These are phyloP conservation scores for Emiliania huxleyi DNA, from an alignment of 78 protist species.

Conservation along the genomic window DNA sequence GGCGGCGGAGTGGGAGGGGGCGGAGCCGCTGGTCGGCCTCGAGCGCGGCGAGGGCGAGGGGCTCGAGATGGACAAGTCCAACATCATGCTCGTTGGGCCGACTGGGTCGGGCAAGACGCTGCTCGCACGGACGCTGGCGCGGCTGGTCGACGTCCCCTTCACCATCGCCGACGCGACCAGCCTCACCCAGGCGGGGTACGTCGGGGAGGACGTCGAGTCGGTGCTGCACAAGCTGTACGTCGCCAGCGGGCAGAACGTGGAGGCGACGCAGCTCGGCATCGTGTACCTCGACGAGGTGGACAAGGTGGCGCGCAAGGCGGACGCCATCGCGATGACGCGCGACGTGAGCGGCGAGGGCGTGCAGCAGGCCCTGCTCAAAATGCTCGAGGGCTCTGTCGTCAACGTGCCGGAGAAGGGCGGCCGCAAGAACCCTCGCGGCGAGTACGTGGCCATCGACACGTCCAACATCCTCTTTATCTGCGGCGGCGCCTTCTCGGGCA, in stretches of 20 bases:
- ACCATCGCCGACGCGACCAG: slow-evolving; percentile 57
- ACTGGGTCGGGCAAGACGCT: slow-evolving; percentile 71
- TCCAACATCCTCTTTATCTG: slow-evolving; percentile 62
- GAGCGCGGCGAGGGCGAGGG: not conserved
- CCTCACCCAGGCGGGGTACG: slow-evolving; percentile 69
- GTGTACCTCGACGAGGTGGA: slow-evolving; percentile 65
- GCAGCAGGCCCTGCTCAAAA: slow-evolving; percentile 54
- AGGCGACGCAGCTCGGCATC: slow-evolving; percentile 50
- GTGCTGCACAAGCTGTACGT: slow-evolving; percentile 40
- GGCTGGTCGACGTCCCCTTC: slow-evolving; percentile 50
- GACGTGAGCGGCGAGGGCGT: slow-evolving; percentile 74
- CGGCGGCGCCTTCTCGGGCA: slow-evolving; percentile 54
- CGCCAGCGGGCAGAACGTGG: not conserved
- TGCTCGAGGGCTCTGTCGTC: slow-evolving; percentile 53
- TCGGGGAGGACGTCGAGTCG: slow-evolving; percentile 67
- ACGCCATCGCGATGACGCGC: not conserved
- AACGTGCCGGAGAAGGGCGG: slow-evolving; percentile 58
- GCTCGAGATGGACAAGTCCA: slow-evolving; percentile 47
- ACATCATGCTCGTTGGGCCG: slow-evolving; percentile 61
- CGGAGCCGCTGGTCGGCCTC: not conserved
- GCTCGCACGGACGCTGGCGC: slow-evolving; percentile 50
- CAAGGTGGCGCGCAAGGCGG: slow-evolving; percentile 49
- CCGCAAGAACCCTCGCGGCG: slow-evolving; percentile 50
- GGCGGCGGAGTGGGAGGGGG: too few species aligned
- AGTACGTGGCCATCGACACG: slow-evolving; percentile 48